A percentile compares a stretch with the other conserved stretches of the same genome.
phyloP scores from a whole-genome alignment of 768 basidiomycete species.

The Mrakia blollopis region DNA sequence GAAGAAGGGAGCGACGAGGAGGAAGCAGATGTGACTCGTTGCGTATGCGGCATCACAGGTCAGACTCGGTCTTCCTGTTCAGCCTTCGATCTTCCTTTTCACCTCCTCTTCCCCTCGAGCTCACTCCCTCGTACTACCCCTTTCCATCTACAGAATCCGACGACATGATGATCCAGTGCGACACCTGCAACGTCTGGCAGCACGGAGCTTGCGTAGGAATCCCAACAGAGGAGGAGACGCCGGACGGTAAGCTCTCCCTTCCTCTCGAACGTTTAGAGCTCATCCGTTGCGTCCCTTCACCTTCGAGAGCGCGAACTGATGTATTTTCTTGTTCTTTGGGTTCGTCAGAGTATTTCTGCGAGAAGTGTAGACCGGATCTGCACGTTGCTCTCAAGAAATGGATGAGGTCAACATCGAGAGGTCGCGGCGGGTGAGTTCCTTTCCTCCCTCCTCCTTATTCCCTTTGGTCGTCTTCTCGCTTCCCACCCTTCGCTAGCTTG shows the following conservation, averaged over 20 bases:
- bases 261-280: neutral
- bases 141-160: conserved; percentile 53
- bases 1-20: conserved; percentile 31
- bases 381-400: conserved; percentile 61
- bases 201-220: conserved; percentile 95
- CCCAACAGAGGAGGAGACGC: conserved; percentile 50
- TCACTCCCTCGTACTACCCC: neutral
- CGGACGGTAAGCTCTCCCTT: conserved; percentile 41
- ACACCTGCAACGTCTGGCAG: conserved; percentile 96
- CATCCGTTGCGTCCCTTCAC: neutral
- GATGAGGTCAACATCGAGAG: conserved; percentile 35
- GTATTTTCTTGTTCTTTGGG: conserved; percentile 43
- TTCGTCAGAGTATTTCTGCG: conserved; percentile 81
- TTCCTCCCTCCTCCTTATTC: neutral
- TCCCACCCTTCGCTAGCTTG: conserved; percentile 24
- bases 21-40: conserved; percentile 33
- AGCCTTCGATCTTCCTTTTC: neutral
- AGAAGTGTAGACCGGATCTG: conserved; percentile 80
- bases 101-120: neutral
- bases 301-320: neutral
- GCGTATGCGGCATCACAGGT: conserved; percentile 35
- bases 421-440: conserved; percentile 59
- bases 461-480: neutral
- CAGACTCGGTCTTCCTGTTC: neutral
- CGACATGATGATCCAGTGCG: conserved; percentile 97